A percentile compares a stretch with the other conserved stretches of the same genome.
Conservation (phyloP, 2,329 filamentous ascomycete species). For the Penicillium brevicompactum region DNA sequence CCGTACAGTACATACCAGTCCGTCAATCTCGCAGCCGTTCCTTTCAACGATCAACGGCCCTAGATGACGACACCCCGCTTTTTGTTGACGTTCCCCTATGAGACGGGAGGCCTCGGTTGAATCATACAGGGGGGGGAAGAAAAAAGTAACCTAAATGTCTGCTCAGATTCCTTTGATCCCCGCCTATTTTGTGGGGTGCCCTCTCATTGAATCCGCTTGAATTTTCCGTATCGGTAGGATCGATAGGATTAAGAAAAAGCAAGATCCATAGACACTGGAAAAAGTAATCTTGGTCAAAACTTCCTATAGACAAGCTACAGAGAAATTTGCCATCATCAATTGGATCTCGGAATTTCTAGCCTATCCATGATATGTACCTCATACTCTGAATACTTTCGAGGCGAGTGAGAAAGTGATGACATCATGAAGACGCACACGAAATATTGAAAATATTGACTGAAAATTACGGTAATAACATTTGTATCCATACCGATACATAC, state of each 20-base stretch:
- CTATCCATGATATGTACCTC: too few species aligned
- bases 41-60: constrained; percentile 28
- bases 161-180: constrained; percentile 1
- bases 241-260: background rate
- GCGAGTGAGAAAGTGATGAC: constrained; percentile 14
- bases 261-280: background rate
- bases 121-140: background rate
- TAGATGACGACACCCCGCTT: constrained; percentile 22
- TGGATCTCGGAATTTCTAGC: background rate
- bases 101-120: constrained; percentile 3
- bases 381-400: background rate
- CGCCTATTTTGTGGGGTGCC: constrained; percentile 16
- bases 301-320: too few species aligned
- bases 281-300: background rate
- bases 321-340: background rate
- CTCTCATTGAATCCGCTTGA: constrained; percentile 9
- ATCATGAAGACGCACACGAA: constrained; percentile 24
- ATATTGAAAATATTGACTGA: background rate
- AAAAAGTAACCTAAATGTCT: background rate
- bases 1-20: constrained; percentile 20
- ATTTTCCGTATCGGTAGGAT: background rate
- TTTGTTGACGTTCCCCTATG: constrained; percentile 15
- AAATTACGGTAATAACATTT: background rate
- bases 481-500: background rate
- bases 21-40: constrained; percentile 27